Conservation (phyloP, 768 basidiomycete species). For the Aureoboletus auriporus region DNA sequence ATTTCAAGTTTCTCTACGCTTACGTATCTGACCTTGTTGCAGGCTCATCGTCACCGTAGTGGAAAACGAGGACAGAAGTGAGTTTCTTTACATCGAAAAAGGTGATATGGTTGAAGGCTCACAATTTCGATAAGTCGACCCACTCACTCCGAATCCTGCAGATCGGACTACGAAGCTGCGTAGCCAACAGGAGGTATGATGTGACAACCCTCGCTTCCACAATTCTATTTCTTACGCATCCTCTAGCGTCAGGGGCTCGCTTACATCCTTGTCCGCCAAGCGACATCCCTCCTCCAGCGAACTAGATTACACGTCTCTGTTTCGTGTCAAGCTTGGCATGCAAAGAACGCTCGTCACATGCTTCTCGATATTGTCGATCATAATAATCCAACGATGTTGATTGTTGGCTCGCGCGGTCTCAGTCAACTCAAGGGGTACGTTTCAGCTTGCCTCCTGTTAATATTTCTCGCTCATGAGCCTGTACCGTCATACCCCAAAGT, state of each 20-base stretch:
- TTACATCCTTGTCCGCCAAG: slow-evolving; percentile 86
- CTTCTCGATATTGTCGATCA: slow-evolving; percentile 88
- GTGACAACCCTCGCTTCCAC: background rate
- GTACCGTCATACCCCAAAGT: slow-evolving; percentile 34
- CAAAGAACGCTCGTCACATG: slow-evolving; percentile 93
- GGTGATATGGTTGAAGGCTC: background rate
- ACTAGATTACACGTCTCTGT: slow-evolving; percentile 85
- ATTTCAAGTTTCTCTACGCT: background rate
- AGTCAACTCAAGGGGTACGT: slow-evolving; percentile 83
- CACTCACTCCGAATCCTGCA: slow-evolving; percentile 60
- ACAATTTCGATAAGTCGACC: slow-evolving; percentile 50
- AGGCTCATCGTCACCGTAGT: slow-evolving; percentile 85
- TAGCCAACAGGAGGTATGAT: slow-evolving; percentile 84
- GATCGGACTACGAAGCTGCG: slow-evolving; percentile 79
- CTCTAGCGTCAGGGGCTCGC: slow-evolving; percentile 81
- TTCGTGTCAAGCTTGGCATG: slow-evolving; percentile 93
- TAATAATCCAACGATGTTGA: slow-evolving; percentile 84
- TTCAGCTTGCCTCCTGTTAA: background rate
- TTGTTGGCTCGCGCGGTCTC: slow-evolving; percentile 91
- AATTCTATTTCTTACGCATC: slow-evolving; percentile 10
- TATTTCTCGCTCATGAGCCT: background rate
- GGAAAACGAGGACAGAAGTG: slow-evolving; percentile 89
- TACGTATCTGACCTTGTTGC: background rate
- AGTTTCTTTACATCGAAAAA: slow-evolving; percentile 13
- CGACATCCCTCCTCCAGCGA: slow-evolving; percentile 83